Evolutionary conservation across 116 monocot species (phyloP).

Genomic region (Zostera marina): DNA sequence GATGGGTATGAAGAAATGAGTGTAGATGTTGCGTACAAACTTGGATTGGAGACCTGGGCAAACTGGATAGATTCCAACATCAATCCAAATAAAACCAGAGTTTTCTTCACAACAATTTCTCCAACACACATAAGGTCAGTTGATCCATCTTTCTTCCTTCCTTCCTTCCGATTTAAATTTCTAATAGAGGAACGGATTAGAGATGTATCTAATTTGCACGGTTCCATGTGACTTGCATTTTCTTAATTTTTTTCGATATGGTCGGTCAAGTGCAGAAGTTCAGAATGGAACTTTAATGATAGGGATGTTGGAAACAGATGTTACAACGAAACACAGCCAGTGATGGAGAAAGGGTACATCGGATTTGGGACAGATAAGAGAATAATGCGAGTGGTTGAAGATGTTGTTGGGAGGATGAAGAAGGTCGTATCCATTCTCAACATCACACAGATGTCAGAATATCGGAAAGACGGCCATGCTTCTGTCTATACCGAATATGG

Average conservation of each 20-base stretch:
- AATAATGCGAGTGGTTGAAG: constrained; percentile 53
- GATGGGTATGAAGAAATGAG: constrained; percentile 64
- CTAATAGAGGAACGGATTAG: too few species aligned
- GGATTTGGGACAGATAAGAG: constrained; percentile 34
- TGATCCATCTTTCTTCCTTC: too few species aligned
- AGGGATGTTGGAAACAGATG: constrained; percentile 37
- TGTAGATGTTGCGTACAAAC: constrained; percentile 22
- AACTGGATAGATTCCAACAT: constrained; percentile 37
- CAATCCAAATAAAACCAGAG: constrained; percentile 20
- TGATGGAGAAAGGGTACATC: constrained; percentile 10
- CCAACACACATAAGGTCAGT: constrained; percentile 39
- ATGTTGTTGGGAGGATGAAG: constrained; percentile 36
- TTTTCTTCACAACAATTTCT: constrained; percentile 42
- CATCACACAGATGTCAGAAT: constrained; percentile 45
- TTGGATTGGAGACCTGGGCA: constrained; percentile 35
- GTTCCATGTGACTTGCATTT: too few species aligned
- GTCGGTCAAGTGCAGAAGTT: constrained; percentile 22
- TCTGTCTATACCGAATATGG: constrained; percentile 31
- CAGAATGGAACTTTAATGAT: constrained; percentile 44
- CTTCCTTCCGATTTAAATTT: background rate
- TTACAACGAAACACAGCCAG: constrained; percentile 32
- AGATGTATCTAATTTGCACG: too few species aligned
- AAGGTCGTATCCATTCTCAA: constrained; percentile 27
- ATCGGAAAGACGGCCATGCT: constrained; percentile 31
- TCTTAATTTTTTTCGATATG: background rate